These are phyloP conservation scores for Leptographium wingfieldii DNA, from an alignment of 2,329 filamentous ascomycete species.

Conservation along the genomic window DNA sequence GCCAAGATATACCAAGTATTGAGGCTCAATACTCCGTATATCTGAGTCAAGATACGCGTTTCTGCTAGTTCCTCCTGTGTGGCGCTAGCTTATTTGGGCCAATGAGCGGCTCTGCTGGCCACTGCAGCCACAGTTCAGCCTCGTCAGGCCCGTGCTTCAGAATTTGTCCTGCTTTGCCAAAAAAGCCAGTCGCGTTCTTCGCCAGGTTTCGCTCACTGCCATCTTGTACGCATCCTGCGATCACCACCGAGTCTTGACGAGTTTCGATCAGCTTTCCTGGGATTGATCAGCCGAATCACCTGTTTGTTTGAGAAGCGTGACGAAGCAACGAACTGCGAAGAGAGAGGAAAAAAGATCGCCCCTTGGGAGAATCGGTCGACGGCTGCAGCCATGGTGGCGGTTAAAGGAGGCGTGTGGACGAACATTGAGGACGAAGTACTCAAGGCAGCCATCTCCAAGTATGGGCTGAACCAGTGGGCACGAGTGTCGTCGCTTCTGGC, in stretches of 20 bases:
- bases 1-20: not conserved
- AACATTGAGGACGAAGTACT: conserved; percentile 90
- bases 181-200: not conserved
- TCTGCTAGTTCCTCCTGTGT: not conserved
- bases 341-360: not conserved
- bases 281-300: not conserved
- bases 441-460: conserved; percentile 89
- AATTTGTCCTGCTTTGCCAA: not conserved
- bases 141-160: conserved; percentile 4
- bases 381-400: conserved; percentile 48
- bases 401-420: conserved; percentile 64
- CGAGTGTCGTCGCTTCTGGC: conserved; percentile 93
- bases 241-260: not conserved
- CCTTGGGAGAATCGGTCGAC: too few species aligned
- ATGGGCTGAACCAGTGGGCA: conserved; percentile 95
- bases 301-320: not conserved
- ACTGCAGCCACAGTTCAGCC: conserved; percentile 12
- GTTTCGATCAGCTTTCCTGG: not conserved
- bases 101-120: not conserved
- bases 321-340: too few species aligned
- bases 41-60: not conserved
- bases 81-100: conserved; percentile 2
- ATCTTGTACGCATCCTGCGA: not conserved
- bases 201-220: not conserved
- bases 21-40: too few species aligned